Evolutionary conservation across 257 asterid genomes (phyloP), one percentile per base, ranked within the genome.

Genomic region (Euphrasia confusa): DNA sequence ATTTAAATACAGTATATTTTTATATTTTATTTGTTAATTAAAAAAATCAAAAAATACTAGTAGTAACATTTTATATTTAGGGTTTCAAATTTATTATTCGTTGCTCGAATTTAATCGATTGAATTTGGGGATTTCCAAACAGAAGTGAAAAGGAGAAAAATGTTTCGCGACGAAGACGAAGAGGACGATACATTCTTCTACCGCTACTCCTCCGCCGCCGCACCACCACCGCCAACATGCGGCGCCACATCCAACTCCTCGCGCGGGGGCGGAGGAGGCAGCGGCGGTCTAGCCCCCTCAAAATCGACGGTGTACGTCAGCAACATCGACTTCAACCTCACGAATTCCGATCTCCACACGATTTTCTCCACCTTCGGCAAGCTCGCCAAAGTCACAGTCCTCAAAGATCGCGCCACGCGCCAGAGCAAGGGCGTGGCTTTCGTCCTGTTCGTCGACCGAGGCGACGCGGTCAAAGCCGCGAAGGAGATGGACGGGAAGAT

Each of bases 291-390:
- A 42, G 99, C 97, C 3, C 97, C 99, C 2, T 92, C 99, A 2
- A 92, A 86, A 68, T 92, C 99, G 18, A 89, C 99, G 4, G 96
- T 92, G 48, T 92, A 92, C 74, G 85, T 86, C 10, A 77, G 94
- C 84, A 92, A 92, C 87, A 61, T 92, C 39, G 99, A 92, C 74
- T 92, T 68, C 89, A 78, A 74, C 69, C 83, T 92, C 26, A 92
- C 97, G 0, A 92, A 92, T 69, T 92, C 95, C 54, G 97, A 92
- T 70, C 80, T 92, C 71, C 91, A 82, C 75, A 92, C 97, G 1
- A 85, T 92, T 64, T 92, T 92, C 86, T 92, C 99, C 77, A 89
- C 88, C 15, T 92, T 92, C 79, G 96, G 99, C 1, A 92, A 89
- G 65, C 86, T 92, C 40, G 99, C 97, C n/a, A 89, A 89, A 47